Percentiles rank a stretch among this genome's conserved stretches.
Evolutionary conservation across 2,329 filamentous ascomycete genomes (phyloP).

Genomic region (Lojkania enalia): DNA sequence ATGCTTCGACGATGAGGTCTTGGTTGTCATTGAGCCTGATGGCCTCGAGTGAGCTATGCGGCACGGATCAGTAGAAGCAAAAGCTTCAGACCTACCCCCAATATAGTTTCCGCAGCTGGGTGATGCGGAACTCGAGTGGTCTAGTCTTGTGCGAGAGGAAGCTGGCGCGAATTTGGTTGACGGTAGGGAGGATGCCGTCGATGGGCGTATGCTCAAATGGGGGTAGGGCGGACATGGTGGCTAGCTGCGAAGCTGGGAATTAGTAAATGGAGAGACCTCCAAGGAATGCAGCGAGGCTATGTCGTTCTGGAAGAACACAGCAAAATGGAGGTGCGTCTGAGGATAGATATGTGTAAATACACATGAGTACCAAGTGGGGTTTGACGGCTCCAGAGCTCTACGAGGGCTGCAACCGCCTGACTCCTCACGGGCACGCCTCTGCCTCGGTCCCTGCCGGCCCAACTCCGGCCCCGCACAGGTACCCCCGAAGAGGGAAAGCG

Average conservation of each 20-base stretch:
- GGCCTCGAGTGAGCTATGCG: background rate
- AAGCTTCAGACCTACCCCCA: conserved; percentile 76
- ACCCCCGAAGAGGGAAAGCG: background rate
- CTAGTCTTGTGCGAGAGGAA: conserved; percentile 64
- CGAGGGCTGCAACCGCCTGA: too few species aligned
- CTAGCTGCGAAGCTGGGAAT: background rate
- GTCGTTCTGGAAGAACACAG: too few species aligned
- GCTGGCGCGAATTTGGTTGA: conserved; percentile 56
- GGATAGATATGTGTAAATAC: too few species aligned
- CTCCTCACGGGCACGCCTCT: background rate
- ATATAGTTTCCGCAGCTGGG: conserved; percentile 91
- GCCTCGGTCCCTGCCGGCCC: background rate
- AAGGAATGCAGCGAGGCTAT: too few species aligned
- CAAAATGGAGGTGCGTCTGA: too few species aligned
- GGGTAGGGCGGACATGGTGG: conserved; percentile 29
- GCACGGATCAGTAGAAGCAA: background rate
- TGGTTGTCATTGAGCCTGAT: conserved; percentile 72
- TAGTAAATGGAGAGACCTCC: too few species aligned
- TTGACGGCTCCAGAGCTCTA: too few species aligned
- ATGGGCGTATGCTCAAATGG: conserved; percentile 42
- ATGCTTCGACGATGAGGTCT: conserved; percentile 71
- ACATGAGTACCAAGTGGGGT: too few species aligned
- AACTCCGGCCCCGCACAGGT: background rate
- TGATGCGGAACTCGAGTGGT: conserved; percentile 76
- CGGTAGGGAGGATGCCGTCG: conserved; percentile 37